phyloP scores from a whole-genome alignment of 768 basidiomycete species.

The Mycena belliarum region DNA sequence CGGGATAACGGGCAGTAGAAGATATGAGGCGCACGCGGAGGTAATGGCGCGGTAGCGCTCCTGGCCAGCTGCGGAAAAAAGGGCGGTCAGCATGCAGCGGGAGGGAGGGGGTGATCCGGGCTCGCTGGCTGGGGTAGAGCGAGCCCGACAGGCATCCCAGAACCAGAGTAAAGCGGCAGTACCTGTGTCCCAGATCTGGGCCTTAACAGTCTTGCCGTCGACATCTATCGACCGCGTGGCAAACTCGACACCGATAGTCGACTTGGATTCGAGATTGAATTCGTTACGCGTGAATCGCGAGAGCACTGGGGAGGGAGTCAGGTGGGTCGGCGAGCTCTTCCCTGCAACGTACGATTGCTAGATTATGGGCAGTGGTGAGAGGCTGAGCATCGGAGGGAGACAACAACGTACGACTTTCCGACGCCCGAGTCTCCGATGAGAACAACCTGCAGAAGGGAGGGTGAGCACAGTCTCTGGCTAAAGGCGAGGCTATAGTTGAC shows the following conservation, averaged over 20 bases:
- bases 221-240: conserved; percentile 94
- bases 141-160: not conserved
- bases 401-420: conserved; percentile 90
- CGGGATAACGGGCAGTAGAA: not conserved
- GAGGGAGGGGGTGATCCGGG: no score
- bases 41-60: conserved; percentile 98
- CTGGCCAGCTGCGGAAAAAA: conserved; percentile 72
- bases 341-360: conserved; percentile 36
- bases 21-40: conserved; percentile 69
- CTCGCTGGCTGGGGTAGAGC: no score
- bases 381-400: conserved; percentile 2
- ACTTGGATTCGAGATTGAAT: conserved; percentile 99
- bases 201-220: conserved; percentile 97
- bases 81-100: not conserved
- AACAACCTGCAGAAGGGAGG: conserved; percentile 67
- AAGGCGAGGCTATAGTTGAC: conserved; percentile 46
- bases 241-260: conserved; percentile 99
- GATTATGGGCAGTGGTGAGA: not conserved
- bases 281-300: conserved; percentile 99
- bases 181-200: conserved; percentile 99
- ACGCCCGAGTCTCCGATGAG: conserved; percentile 99
- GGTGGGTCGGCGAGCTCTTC: not conserved
- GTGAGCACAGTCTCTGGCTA: no score
- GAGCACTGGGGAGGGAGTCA: conserved; percentile 64
- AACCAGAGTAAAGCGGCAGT: conserved; percentile 32